Conservation (phyloP, 2,329 filamentous ascomycete species). For the Aspergillus calidoustus region DNA sequence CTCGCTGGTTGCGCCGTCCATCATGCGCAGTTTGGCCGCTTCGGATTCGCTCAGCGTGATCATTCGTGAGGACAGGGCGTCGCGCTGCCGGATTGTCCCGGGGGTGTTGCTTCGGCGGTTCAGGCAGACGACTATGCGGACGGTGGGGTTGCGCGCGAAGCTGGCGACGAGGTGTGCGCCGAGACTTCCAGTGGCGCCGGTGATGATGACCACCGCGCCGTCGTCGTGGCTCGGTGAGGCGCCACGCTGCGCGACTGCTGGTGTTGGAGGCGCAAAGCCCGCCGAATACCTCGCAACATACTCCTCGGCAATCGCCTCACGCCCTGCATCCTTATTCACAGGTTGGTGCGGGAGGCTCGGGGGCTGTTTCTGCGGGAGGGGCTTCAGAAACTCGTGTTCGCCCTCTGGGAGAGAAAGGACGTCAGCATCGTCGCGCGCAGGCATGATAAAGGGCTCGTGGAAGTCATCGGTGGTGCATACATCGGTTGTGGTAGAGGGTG, state of each 20-base stretch:
- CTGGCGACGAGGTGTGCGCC: conserved; percentile 46
- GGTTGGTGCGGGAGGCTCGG: no score
- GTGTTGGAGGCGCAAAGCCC: background rate
- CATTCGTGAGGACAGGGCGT: conserved; percentile 35
- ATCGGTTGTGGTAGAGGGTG: background rate
- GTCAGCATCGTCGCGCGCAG: background rate
- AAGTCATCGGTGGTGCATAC: background rate
- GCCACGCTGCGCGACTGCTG: background rate
- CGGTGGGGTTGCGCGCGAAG: conserved; percentile 33
- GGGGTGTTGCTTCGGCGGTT: conserved; percentile 46
- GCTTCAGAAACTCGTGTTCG: background rate
- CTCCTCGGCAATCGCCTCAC: background rate
- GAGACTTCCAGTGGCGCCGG: conserved; percentile 47
- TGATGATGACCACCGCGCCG: conserved; percentile 40
- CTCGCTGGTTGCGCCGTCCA: conserved; percentile 56
- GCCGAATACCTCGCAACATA: conserved; percentile 3
- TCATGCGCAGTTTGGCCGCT: conserved; percentile 49
- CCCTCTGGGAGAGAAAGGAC: background rate
- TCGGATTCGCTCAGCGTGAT: conserved; percentile 24
- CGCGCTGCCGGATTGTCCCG: conserved; percentile 37
- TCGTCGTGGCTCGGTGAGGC: background rate
- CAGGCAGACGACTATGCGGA: conserved; percentile 50
- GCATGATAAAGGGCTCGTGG: conserved; percentile 1
- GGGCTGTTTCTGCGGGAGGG: background rate
- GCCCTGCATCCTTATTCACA: background rate